Conservation (phyloP, 306 rosid genomes). For the Pachyrhizus erosus region DNA sequence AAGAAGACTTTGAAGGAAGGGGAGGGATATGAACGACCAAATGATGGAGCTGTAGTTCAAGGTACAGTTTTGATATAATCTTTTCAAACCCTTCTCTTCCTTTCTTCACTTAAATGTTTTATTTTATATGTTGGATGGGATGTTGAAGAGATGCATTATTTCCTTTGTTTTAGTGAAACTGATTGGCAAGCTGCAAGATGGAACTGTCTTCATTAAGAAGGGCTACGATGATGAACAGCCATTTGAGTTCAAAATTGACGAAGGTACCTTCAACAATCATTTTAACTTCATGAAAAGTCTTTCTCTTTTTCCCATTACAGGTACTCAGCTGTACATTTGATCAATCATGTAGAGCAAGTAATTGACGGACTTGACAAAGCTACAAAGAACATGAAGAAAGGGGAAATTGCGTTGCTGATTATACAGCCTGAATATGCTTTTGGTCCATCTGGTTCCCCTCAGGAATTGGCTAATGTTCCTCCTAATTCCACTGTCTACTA, state of each 20-base stretch:
- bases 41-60: slow-evolving; percentile 80
- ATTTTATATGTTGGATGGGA: background rate
- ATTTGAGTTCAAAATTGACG: slow-evolving; percentile 82
- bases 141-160: background rate
- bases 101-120: background rate
- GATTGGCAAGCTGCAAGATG: slow-evolving; percentile 83
- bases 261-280: slow-evolving; percentile 52
- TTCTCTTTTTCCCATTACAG: background rate
- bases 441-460: slow-evolving; percentile 68
- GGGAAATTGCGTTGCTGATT: slow-evolving; percentile 76
- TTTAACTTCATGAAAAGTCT: background rate
- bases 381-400: slow-evolving; percentile 87
- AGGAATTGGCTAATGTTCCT: slow-evolving; percentile 77
- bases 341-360: slow-evolving; percentile 69
- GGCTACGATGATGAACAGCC: slow-evolving; percentile 77
- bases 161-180: slow-evolving; percentile 62
- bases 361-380: slow-evolving; percentile 89
- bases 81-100: background rate
- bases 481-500: slow-evolving; percentile 73
- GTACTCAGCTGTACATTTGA: background rate
- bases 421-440: slow-evolving; percentile 86
- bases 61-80: slow-evolving; percentile 43
- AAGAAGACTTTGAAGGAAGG: slow-evolving; percentile 91
- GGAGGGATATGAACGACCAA: slow-evolving; percentile 89
- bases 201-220: slow-evolving; percentile 72